phyloP scores from a whole-genome alignment of 805 yeast genomes.

The Kazachstania bromeliacearum region DNA sequence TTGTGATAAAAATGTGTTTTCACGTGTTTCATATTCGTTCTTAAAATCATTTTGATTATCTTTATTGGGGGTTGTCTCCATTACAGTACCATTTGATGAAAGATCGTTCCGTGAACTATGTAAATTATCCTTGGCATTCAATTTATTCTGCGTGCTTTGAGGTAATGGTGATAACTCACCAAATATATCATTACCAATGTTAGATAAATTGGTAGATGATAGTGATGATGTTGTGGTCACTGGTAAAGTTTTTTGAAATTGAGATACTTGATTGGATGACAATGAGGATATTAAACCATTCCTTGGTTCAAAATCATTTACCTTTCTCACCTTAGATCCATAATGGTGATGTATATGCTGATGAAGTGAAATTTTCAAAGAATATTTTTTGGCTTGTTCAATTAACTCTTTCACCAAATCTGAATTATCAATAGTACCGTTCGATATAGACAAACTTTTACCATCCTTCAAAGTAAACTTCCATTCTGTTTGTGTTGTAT shows the following conservation, averaged over 20 bases:
- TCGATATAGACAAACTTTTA: constrained; percentile 36
- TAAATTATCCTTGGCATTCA: not conserved
- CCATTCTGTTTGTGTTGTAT: constrained; percentile 45
- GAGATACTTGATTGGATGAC: not conserved
- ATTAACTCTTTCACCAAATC: constrained; percentile 49
- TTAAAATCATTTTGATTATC: not conserved
- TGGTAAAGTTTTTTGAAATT: not conserved
- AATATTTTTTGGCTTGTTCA: constrained; percentile 48
- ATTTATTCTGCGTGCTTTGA: not conserved
- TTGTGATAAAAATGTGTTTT: constrained; percentile 16
- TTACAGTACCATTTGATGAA: not conserved
- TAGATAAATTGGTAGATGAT: constrained; percentile 1
- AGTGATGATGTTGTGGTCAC: not conserved
- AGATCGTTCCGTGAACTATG: not conserved
- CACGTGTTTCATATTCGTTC: not conserved
- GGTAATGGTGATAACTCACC: not conserved
- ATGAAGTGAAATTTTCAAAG: constrained; percentile 60
- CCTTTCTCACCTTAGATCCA: constrained; percentile 10
- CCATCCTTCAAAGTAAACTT: constrained; percentile 43
- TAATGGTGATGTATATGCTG: constrained; percentile 82
- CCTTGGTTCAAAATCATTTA: constrained; percentile 2
- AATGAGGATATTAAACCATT: not conserved
- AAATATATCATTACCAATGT: not conserved
- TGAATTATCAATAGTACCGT: constrained; percentile 45
- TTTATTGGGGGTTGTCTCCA: not conserved